Evolutionary conservation across 805 yeast genomes (phyloP).

Genomic region (Starmerella sp.): DNA sequence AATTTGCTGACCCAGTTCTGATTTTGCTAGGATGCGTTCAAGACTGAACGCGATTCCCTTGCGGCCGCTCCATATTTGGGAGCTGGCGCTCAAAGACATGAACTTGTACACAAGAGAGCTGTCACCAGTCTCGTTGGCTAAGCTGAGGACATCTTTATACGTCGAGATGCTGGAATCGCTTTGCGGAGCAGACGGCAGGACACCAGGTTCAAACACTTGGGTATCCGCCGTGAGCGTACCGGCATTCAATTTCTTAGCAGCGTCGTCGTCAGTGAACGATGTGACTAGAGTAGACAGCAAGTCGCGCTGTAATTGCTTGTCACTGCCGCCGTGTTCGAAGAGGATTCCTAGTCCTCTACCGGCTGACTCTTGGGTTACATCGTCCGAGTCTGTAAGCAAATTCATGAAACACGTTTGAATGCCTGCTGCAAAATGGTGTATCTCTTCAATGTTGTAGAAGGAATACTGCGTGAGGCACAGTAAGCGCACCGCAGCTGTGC

Average conservation of each 20-base stretch:
- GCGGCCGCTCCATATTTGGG: slow-evolving; percentile 83
- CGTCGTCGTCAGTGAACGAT: slow-evolving; percentile 67
- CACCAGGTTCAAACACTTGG: slow-evolving; percentile 72
- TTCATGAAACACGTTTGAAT: slow-evolving; percentile 68
- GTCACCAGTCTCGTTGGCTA: slow-evolving; percentile 93
- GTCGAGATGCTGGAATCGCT: slow-evolving; percentile 46
- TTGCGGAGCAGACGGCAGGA: slow-evolving; percentile 67
- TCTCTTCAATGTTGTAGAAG: slow-evolving; percentile 37
- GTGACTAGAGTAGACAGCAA: slow-evolving; percentile 60
- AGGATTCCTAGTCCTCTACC: slow-evolving; percentile 75
- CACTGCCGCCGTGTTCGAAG: slow-evolving; percentile 63
- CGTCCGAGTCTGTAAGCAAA: slow-evolving; percentile 72
- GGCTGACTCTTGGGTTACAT: slow-evolving; percentile 83
- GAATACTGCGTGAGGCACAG: slow-evolving; percentile 69
- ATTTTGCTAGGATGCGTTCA: slow-evolving; percentile 70
- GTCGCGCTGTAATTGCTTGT: slow-evolving; percentile 45
- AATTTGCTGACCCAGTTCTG: slow-evolving; percentile 51
- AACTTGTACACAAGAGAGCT: slow-evolving; percentile 88
- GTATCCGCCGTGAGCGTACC: slow-evolving; percentile 73
- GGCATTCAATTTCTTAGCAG: slow-evolving; percentile 34
- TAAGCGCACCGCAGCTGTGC: slow-evolving; percentile 76
- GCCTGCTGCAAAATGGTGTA: slow-evolving; percentile 34
- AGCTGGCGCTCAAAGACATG: slow-evolving; percentile 80
- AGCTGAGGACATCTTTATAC: slow-evolving; percentile 72
- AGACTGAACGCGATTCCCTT: slow-evolving; percentile 92